Percentiles rank a stretch among this genome's conserved stretches.
Evolutionary conservation across 2,329 filamentous ascomycete genomes (phyloP).

Genomic region (Fusarium keratoplasticum): DNA sequence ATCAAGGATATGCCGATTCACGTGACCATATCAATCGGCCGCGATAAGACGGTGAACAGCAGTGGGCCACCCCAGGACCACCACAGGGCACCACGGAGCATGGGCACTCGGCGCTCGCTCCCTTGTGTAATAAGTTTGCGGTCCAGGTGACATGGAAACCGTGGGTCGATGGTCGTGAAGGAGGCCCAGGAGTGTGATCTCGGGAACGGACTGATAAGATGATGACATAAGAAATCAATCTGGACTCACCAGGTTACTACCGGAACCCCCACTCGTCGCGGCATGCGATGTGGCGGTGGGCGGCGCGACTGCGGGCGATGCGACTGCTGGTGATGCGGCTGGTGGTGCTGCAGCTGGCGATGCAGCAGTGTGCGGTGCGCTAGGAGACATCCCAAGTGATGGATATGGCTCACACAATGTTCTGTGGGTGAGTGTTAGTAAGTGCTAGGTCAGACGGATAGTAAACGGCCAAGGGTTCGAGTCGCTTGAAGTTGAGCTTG

Average conservation of each 20-base stretch:
- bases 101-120: background rate
- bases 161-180: background rate
- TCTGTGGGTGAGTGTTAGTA: constrained; percentile 28
- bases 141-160: constrained; percentile 9
- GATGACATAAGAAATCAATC: constrained; percentile 17
- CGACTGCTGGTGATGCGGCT: background rate
- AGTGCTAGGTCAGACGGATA: constrained; percentile 13
- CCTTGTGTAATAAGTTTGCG: background rate
- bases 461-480: background rate
- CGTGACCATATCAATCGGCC: constrained; percentile 44
- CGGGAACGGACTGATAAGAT: constrained; percentile 13
- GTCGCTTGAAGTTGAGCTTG: background rate
- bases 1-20: constrained; percentile 37
- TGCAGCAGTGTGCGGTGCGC: constrained; percentile 53
- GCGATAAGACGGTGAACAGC: constrained; percentile 35
- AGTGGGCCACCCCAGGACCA: background rate
- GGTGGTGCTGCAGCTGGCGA: background rate
- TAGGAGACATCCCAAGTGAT: constrained; percentile 43
- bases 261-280: constrained; percentile 54
- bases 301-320: background rate
- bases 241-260: constrained; percentile 55
- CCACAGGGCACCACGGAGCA: constrained; percentile 3
- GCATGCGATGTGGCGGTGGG: constrained; percentile 48
- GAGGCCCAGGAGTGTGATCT: constrained; percentile 12
- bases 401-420: constrained; percentile 37